Conservation (phyloP, 73 alveolate genomes). For the Urostyla sp. region DNA sequence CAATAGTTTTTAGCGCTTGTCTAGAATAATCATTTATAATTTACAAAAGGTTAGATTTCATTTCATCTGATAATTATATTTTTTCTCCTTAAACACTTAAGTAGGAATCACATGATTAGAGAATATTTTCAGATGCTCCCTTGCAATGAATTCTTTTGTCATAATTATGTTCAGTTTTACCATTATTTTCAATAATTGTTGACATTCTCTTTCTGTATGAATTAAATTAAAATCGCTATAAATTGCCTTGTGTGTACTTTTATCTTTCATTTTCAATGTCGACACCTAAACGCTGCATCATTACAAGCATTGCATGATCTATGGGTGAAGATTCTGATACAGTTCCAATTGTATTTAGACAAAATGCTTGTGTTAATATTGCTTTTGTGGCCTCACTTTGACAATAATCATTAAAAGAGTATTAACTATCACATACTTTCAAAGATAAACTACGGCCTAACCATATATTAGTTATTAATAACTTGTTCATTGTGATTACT, state of each 20-base stretch:
- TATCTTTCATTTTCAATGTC: background rate
- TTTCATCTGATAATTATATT: background rate
- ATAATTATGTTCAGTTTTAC: background rate
- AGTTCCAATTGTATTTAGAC: background rate
- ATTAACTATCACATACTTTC: constrained; percentile 1
- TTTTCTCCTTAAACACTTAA: background rate
- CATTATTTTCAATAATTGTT: constrained; percentile 64
- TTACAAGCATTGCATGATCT: background rate
- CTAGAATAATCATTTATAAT: constrained; percentile 81
- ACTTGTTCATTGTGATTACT: constrained; percentile 79
- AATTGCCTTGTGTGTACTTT: background rate
- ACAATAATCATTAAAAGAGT: constrained; percentile 71
- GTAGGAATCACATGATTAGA: constrained; percentile 48
- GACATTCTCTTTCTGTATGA: constrained; percentile 89
- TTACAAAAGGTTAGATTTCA: background rate
- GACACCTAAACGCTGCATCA: background rate
- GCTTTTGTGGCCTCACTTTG: background rate
- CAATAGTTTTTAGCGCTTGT: constrained; percentile 79
- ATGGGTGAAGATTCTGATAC: background rate
- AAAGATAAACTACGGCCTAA: constrained; percentile 49
- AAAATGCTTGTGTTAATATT: background rate
- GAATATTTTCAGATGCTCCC: constrained; percentile 77
- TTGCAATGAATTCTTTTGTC: constrained; percentile 65
- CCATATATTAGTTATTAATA: constrained; percentile 78
- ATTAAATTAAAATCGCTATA: constrained; percentile 78